phyloP scores from a whole-genome alignment of 176 grass and related monocot genomes.

The Musa schizocarpa region DNA sequence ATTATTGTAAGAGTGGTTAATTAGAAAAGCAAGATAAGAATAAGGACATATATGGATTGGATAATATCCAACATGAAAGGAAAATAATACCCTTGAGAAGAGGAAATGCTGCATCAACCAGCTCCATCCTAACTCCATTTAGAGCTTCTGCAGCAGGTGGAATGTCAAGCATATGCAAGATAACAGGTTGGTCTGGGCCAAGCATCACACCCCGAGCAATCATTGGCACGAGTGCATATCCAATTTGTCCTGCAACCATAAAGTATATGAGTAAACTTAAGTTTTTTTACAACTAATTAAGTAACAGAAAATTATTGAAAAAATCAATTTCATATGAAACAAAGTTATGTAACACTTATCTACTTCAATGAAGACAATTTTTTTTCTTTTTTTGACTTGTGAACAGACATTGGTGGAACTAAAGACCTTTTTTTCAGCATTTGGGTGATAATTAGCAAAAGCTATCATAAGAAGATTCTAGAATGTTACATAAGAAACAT shows the following conservation, averaged over 20 bases:
- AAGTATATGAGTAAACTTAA: background rate
- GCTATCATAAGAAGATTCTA: background rate
- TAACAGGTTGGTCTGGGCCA: conserved; percentile 54
- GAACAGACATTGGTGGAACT: background rate
- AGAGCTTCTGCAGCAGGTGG: conserved; percentile 22
- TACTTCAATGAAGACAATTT: background rate
- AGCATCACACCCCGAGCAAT: conserved; percentile 72
- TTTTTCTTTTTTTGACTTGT: background rate
- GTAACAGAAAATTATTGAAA: background rate
- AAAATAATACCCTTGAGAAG: conserved; percentile 43
- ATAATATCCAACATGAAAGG: background rate
- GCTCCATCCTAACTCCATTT: conserved; percentile 62
- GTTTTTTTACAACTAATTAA: background rate
- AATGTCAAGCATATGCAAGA: conserved; percentile 67
- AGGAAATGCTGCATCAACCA: conserved; percentile 55
- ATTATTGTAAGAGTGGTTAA: background rate
- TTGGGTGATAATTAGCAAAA: too few relatives aligned
- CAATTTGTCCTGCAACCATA: conserved; percentile 57
- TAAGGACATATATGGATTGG: background rate
- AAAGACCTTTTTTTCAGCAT: background rate
- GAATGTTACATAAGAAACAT: background rate
- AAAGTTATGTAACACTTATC: too few relatives aligned
- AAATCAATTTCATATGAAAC: background rate
- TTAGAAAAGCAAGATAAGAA: background rate
- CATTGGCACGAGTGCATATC: conserved; percentile 59